A percentile compares a stretch with the other conserved stretches of the same genome.
Conservation (phyloP, 176 grass and related monocot species). For the Carex littledalei region DNA sequence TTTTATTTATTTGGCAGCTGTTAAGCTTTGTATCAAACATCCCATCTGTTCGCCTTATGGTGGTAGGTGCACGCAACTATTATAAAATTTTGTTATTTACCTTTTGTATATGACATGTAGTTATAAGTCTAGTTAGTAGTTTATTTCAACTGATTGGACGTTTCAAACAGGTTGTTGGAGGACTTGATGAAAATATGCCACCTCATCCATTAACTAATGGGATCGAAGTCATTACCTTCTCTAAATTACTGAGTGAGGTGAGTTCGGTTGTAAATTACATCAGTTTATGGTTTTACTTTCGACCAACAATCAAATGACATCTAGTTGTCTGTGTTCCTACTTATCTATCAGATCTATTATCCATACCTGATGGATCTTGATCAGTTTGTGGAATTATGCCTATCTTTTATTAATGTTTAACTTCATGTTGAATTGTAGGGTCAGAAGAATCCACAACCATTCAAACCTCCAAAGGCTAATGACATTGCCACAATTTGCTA, state of each 20-base stretch:
- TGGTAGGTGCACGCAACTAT: constrained; percentile 36
- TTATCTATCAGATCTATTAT: not conserved
- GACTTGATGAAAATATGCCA: constrained; percentile 51
- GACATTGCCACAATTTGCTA: constrained; percentile 93
- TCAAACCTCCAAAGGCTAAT: constrained; percentile 79
- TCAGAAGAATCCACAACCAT: constrained; percentile 42
- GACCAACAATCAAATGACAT: not conserved
- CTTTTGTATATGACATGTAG: not conserved
- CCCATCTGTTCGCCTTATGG: constrained; percentile 67
- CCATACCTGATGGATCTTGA: not conserved
- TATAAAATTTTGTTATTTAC: not conserved
- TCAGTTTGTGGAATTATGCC: too few relatives aligned
- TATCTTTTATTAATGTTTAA: not conserved
- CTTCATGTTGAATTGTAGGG: constrained; percentile 42
- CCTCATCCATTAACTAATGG: constrained; percentile 29
- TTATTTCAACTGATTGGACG: constrained; percentile 19
- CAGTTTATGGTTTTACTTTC: not conserved
- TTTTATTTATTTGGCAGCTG: constrained; percentile 44
- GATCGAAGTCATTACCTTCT: constrained; percentile 58
- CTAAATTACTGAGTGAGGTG: constrained; percentile 28
- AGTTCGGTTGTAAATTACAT: not conserved
- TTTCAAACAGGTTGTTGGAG: constrained; percentile 65
- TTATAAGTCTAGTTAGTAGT: not conserved
- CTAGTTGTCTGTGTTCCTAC: constrained; percentile 27
- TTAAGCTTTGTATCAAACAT: constrained; percentile 70